These are phyloP conservation scores for Sugiyamaella japonica DNA, from an alignment of 1,139 yeast species.

Conservation along the genomic window DNA sequence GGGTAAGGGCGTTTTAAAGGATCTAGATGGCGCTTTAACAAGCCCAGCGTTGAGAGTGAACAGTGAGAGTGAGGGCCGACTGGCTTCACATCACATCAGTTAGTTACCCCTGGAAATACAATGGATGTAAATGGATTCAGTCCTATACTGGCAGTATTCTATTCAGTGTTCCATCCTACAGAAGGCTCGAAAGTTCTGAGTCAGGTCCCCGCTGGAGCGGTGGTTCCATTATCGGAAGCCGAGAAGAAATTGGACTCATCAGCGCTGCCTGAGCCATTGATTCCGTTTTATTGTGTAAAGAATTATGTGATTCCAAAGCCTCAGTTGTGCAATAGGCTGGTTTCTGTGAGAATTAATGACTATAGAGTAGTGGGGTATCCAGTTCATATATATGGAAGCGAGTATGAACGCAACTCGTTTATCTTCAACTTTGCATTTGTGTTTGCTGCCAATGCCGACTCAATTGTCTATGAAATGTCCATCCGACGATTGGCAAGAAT, in stretches of 20 bases:
- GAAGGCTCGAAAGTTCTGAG: slow-evolving; percentile 93
- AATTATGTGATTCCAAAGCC: slow-evolving; percentile 94
- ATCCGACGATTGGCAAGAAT: slow-evolving; percentile 80
- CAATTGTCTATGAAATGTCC: slow-evolving; percentile 83
- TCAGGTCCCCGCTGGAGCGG: slow-evolving; percentile 78
- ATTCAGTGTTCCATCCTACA: slow-evolving; percentile 90
- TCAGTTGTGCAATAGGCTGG: slow-evolving; percentile 76
- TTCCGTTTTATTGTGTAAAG: slow-evolving; percentile 82
- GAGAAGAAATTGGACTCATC: slow-evolving; percentile 39
- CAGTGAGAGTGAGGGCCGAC: not conserved
- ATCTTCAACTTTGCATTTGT: slow-evolving; percentile 92
- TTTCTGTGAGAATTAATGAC: slow-evolving; percentile 69
- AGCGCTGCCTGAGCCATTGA: slow-evolving; percentile 48
- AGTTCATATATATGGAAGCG: slow-evolving; percentile 69
- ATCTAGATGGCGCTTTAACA: not conserved
- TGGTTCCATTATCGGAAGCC: slow-evolving; percentile 38
- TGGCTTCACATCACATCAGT: not conserved
- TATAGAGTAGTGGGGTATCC: slow-evolving; percentile 88
- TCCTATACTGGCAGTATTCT: slow-evolving; percentile 83
- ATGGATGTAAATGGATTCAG: slow-evolving; percentile 50
- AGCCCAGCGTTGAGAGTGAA: not conserved
- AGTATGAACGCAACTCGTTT: slow-evolving; percentile 87
- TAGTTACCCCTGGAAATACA: no score
- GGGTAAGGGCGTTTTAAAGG: not conserved
- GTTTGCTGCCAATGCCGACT: slow-evolving; percentile 77